Percentiles rank a stretch among this genome's conserved stretches.
These are phyloP conservation scores for Annulohypoxylon maeteangense DNA, from an alignment of 495 filamentous ascomycete species.

Conservation along the genomic window DNA sequence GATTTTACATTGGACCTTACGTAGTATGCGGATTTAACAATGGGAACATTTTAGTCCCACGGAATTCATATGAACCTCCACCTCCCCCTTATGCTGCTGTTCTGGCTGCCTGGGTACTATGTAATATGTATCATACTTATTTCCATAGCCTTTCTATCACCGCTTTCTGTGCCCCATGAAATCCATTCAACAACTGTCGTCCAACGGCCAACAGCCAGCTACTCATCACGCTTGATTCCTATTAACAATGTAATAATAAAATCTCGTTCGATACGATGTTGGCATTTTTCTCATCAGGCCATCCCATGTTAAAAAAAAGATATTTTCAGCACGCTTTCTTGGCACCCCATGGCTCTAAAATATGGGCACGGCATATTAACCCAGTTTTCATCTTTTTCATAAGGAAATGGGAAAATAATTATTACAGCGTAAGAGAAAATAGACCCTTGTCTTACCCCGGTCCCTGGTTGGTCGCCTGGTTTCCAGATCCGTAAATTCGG, in stretches of 20 bases:
- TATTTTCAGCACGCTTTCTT: slow-evolving; percentile 7
- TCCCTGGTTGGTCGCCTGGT: slow-evolving; percentile 34
- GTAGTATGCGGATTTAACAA: background rate
- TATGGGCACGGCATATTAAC: slow-evolving; percentile 24
- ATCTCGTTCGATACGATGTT: slow-evolving; percentile 32
- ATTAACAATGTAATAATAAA: slow-evolving; percentile 6
- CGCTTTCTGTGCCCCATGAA: background rate
- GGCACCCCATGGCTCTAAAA: slow-evolving; percentile 25
- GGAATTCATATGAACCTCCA: background rate
- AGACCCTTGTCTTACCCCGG: background rate
- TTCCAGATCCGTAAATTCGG: slow-evolving; percentile 27
- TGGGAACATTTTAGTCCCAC: background rate
- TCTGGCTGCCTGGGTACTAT: too few species aligned
- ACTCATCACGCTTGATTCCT: slow-evolving; percentile 8
- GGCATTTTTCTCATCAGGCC: slow-evolving; percentile 23
- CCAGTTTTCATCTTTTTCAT: slow-evolving; percentile 25
- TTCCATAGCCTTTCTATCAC: background rate
- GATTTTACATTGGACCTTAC: background rate
- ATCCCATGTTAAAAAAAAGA: slow-evolving; percentile 20
- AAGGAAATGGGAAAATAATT: too few species aligned
- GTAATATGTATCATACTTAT: background rate
- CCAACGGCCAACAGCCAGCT: background rate
- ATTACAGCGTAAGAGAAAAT: too few species aligned
- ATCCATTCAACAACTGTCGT: background rate
- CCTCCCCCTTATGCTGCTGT: background rate